Base-by-base conservation (phyloP, 108 stramenopile genomes). In the Craspedostauros australis region DNA sequence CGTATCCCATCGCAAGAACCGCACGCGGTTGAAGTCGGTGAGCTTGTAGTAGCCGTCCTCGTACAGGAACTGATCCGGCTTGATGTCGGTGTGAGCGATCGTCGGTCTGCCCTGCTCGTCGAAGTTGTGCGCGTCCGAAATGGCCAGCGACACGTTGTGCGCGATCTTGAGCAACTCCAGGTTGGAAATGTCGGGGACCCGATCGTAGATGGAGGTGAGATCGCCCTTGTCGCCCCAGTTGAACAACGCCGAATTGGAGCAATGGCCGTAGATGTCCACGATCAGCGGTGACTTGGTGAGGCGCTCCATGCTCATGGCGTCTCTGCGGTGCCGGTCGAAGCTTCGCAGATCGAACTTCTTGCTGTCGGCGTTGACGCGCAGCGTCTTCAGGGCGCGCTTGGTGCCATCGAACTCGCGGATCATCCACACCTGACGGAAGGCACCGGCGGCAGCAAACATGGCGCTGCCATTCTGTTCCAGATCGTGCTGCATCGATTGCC, bases 21-120 rank as follows among this genome's bases (percentile, higher is more conserved):
- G 56, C 28, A 70, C 81, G 40, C 85, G 76, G 64, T 86, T 86
- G 51, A 86, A 86, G 49, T 86, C 85, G 48, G 73, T 79, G 18
- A 86, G 48, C 57, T 79, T 70, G 48, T 74, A 86, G 37, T 64
- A 47, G 9, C 80, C 84, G 48, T 86, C 59, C 18, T 66, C 60
- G 33, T 31, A 40, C 32, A 71, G 32, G 39, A 83, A 83, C 39
- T 83, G 82, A 34, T 76, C 68, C 11, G 75, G 70, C 41, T 76
- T 74, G 34, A 83, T 76, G 50, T 78, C 76, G 18, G 80, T 82
- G 47, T 83, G 82, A 9, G 77, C 82, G 32, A 83, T 72, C 38
- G 75, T 65, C 15, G 82, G 49, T 24, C 68, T 22, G 5, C 77
- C 77, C 22, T 64, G 51, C 7, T 64, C 71, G 46, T 75, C 76